These are phyloP conservation scores for Peronospora belbahrii DNA, from an alignment of 352 stramenopile species.

Conservation along the genomic window DNA sequence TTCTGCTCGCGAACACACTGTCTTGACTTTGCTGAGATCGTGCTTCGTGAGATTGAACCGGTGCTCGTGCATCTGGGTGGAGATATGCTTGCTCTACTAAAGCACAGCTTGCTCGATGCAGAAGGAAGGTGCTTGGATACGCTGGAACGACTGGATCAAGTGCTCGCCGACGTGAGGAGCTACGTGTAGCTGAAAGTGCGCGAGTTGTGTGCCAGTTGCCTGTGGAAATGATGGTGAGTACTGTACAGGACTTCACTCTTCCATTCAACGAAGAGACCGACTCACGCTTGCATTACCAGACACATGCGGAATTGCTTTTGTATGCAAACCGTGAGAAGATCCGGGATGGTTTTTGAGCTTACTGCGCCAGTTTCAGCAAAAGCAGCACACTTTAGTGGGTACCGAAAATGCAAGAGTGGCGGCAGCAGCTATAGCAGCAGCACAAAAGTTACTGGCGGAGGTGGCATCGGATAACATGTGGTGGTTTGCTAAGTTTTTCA, in stretches of 20 bases:
- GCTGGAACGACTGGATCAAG: slow-evolving; percentile 22
- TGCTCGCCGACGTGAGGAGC: slow-evolving; percentile 33
- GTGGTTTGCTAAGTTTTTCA: slow-evolving; percentile 76
- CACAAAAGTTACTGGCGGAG: slow-evolving; percentile 28
- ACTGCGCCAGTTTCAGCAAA: slow-evolving; percentile 50
- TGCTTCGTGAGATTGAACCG: slow-evolving; percentile 29
- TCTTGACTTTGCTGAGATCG: slow-evolving; percentile 31
- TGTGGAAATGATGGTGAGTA: slow-evolving; percentile 45
- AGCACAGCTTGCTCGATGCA: slow-evolving; percentile 19
- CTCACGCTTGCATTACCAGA: slow-evolving; percentile 58
- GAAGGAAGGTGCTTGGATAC: slow-evolving; percentile 24
- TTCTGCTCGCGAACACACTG: slow-evolving; percentile 37
- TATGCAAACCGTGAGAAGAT: slow-evolving; percentile 68
- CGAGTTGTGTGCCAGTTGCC: slow-evolving; percentile 43
- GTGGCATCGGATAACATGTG: slow-evolving; percentile 50
- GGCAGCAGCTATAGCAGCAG: slow-evolving; percentile 20
- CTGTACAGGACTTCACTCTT: slow-evolving; percentile 44
- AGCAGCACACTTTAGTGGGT: slow-evolving; percentile 43
- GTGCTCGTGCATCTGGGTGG: slow-evolving; percentile 24
- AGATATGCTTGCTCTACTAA: slow-evolving; percentile 26
- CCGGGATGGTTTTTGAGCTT: slow-evolving; percentile 52
- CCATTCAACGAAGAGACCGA: slow-evolving; percentile 65
- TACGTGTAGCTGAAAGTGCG: slow-evolving; percentile 44
- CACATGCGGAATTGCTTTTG: slow-evolving; percentile 35
- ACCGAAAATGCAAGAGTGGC: slow-evolving; percentile 29